Base-by-base conservation (phyloP, 106 monocot genomes). In the Phalaenopsis aphrodite region DNA sequence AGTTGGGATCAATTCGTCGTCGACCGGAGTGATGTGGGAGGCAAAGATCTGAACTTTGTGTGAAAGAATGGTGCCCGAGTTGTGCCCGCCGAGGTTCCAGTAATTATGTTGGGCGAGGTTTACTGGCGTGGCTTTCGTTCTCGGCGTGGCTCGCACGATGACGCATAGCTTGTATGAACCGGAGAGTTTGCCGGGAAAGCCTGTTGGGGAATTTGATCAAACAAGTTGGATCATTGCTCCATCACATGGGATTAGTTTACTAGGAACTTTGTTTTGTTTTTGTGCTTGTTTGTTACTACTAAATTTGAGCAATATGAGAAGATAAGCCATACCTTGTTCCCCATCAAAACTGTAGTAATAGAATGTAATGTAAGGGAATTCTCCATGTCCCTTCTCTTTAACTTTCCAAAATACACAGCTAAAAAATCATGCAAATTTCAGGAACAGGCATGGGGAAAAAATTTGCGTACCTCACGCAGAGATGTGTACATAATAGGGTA, bases 151-250 rank as follows among this genome's bases (percentile, higher is more conserved):
- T 1, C 74, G 49, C 91, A 92, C 92, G 47, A 57, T 75, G 45
- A 90, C 92, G 41, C 80, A 66, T 16, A 88, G 68, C 43, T 87
- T 42, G 77, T 90, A 90, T 65, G 86, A 79, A 8, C 68, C 69
- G n/a, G 86, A 78, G 79, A 97, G 82, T 56, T 87, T 89, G 38
- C 97, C 97, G 1, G 97, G 97, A 55, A 92, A 97, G 41, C 96
- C 95, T 95, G 73, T 36, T 52, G 8, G n/a, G 45, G 5, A 1
- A 43, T 74, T 43, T 42, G 69, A 18, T 61, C n/a, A 9, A 21
- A 6, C 21, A 61, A 3, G 18, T 61, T 21, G 21, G 19, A 61
- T 61, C 15, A 52, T 52, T 52, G 12, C 52, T 52, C 12, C 52
- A 52, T 52, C 52, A 52, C 52, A 52, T 3, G 2, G 12, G 11